A percentile compares a stretch with the other conserved stretches of the same genome.
These are phyloP conservation scores for Xylaria intraflava DNA, from an alignment of 495 filamentous ascomycete genomes.

Conservation along the genomic window DNA sequence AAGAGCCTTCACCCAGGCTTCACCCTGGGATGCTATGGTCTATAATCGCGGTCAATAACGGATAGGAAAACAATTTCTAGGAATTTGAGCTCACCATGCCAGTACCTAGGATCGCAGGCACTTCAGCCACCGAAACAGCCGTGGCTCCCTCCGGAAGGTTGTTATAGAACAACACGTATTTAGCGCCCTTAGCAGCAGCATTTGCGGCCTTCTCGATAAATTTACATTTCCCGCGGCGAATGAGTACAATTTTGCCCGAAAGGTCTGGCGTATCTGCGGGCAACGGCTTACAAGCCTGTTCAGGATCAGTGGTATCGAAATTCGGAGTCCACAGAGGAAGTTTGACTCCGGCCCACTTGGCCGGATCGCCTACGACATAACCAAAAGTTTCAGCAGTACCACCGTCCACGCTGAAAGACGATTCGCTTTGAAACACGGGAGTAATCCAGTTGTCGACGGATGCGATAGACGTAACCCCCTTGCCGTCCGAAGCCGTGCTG, in stretches of 20 bases:
- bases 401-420: conserved; percentile 26
- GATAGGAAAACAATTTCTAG: background rate
- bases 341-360: conserved; percentile 31
- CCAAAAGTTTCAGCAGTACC: conserved; percentile 26
- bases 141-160: conserved; percentile 30
- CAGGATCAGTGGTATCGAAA: conserved; percentile 40
- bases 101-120: conserved; percentile 25
- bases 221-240: conserved; percentile 48
- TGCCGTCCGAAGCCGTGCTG: conserved; percentile 47
- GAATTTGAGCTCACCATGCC: conserved; percentile 32
- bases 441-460: conserved; percentile 45
- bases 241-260: conserved; percentile 44
- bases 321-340: conserved; percentile 46
- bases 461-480: conserved; percentile 44
- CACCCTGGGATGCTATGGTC: conserved; percentile 39
- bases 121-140: conserved; percentile 20
- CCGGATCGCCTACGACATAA: conserved; percentile 35
- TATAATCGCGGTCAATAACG: conserved; percentile 15
- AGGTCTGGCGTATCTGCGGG: conserved; percentile 45
- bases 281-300: conserved; percentile 40
- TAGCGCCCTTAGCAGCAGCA: conserved; percentile 45
- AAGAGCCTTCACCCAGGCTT: conserved; percentile 34
- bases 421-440: conserved; percentile 35
- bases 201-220: conserved; percentile 44
- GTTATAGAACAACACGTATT: conserved; percentile 52